Evolutionary conservation across 2,329 filamentous ascomycete species (phyloP), one percentile per base, ranked within the genome.

Genomic region (Escovopsis weberi): DNA sequence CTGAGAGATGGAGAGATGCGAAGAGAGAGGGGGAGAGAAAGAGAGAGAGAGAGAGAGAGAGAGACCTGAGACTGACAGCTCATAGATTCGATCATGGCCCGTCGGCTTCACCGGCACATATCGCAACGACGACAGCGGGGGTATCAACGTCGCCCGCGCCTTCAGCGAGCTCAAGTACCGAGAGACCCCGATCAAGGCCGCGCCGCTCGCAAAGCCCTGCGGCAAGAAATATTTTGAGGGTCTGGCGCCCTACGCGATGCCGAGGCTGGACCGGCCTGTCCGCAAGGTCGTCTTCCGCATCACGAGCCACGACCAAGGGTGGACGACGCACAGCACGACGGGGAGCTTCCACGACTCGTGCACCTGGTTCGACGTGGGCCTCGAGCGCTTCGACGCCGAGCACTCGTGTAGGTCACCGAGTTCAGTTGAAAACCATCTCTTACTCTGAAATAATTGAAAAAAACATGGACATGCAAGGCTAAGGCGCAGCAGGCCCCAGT

Each of bases 321-420:
- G 68, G 67, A 65, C 68, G 26, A 63, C 39, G 11, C 33, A 44
- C 28, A 35, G 39, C 11, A 9, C 6, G n/a, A 11, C 35, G 1
- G 42, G 42, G 5, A 18, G 35, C 45, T 59, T 38, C 53, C 51
- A 2, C 63, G 63, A 2, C 65, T 73, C 76, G 0, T 76, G 60
- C 57, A 76, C 75, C 0, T 82, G 77, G 78, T 79, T 80, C 45
- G 76, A 80, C 43, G 74, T 67, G 12, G 78, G 78, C 0, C 54
- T 78, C 10, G 77, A 82, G 56, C 65, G 66, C 4, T 70, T 75
- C 35, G 69, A 71, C 37, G 60, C 59, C 18, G 51, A 50, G 12
- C 39, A 39, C 28, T 12, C 11, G 2, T 41, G 44, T 44, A 34
- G 37, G 44, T 35, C 7, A 9, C 8, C 7, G 2, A 7, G 3